Percentiles rank a stretch among this genome's conserved stretches.
Conservation (phyloP, 768 basidiomycete genomes). For the Pisolithus sp. region DNA sequence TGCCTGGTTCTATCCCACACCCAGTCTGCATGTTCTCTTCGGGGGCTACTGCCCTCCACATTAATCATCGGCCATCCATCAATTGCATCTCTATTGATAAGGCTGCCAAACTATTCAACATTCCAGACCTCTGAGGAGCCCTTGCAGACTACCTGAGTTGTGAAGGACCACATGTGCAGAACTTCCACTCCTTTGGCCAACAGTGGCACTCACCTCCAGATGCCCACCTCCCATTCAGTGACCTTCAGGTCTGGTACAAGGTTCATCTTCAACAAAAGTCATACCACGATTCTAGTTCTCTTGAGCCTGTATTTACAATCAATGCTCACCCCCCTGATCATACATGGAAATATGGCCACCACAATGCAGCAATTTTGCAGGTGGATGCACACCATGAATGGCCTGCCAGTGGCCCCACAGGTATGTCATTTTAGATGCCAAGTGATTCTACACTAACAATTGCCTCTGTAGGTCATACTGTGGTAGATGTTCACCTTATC, state of each 20-base stretch:
- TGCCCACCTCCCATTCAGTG: constrained; percentile 17
- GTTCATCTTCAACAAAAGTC: constrained; percentile 18
- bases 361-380: constrained; percentile 13
- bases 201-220: neutral
- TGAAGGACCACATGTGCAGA: neutral
- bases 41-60: constrained; percentile 17
- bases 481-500: constrained; percentile 13
- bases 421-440: neutral
- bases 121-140: constrained; percentile 24
- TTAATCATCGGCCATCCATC: constrained; percentile 17
- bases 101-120: constrained; percentile 14
- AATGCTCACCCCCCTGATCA: constrained; percentile 14
- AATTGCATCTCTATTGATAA: constrained; percentile 16
- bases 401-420: constrained; percentile 3
- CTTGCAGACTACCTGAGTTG: constrained; percentile 15
- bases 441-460: neutral
- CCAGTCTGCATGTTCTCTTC: constrained; percentile 8
- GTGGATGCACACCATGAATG: too few relatives aligned
- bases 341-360: constrained; percentile 16
- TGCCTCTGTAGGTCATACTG: constrained; percentile 3
- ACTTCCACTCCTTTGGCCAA: constrained; percentile 2
- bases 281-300: constrained; percentile 5
- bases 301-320: constrained; percentile 5
- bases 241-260: constrained; percentile 25
- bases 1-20: constrained; percentile 5